Evolutionary conservation across 2,329 filamentous ascomycete species (phyloP).

Genomic region (Sclerotinia glacialis): DNA sequence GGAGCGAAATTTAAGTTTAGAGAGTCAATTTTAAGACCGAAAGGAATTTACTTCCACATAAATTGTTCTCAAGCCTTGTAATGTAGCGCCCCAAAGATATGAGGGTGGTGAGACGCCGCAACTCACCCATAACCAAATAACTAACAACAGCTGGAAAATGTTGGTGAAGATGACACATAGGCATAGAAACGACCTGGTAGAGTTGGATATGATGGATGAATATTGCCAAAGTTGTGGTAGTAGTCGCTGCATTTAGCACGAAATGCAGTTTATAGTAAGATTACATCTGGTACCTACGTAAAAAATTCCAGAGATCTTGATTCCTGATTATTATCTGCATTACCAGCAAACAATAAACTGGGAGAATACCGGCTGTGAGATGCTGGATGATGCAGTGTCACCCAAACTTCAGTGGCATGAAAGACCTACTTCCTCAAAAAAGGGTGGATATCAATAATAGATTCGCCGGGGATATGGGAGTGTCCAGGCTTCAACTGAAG

Average conservation of each 20-base stretch:
- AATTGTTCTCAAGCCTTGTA: neutral
- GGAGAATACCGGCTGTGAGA: neutral
- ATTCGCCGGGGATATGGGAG: neutral
- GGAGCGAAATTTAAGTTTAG: neutral
- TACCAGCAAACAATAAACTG: neutral
- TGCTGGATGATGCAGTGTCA: neutral
- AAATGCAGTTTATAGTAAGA: neutral
- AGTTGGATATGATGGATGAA: neutral
- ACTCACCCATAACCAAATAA: neutral
- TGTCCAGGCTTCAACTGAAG: neutral
- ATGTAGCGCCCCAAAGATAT: neutral
- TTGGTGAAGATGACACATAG: neutral
- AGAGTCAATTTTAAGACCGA: neutral
- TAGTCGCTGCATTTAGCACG: neutral
- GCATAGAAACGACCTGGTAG: neutral
- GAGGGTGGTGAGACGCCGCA: neutral
- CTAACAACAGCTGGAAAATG: neutral
- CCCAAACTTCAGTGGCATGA: neutral
- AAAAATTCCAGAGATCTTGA: slow-evolving; percentile 3
- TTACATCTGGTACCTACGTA: neutral
- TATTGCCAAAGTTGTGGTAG: neutral
- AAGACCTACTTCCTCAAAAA: neutral
- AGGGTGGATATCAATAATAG: neutral
- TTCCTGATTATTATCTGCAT: slow-evolving; percentile 1
- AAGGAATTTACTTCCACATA: neutral